Evolutionary conservation across 495 filamentous ascomycete species (phyloP), one percentile per base, ranked within the genome.

Genomic region (Hyaloscypha hepaticicola): DNA sequence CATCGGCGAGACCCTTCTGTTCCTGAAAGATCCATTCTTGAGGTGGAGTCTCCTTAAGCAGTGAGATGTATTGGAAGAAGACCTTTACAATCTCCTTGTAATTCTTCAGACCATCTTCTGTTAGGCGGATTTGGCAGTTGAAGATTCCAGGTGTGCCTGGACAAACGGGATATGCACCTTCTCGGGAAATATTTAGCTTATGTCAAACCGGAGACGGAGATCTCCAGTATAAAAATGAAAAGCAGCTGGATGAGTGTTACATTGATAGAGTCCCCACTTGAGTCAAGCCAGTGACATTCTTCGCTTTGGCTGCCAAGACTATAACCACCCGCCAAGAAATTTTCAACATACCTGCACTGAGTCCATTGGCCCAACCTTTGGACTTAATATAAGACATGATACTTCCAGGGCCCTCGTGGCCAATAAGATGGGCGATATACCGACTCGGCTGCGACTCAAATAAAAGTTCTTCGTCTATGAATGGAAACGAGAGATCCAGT

Each of bases 341-440:
- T 69, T 9, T 82, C 76, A 69, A 80, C 27, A 77, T 78, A 41
- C 94, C 95, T 59, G 94, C 91, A 64, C 86, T 88, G 12, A 99
- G 78, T 2, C 87, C 87, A 77, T 96, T 97, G 11, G 89, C 92
- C 96, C 93, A 98, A 50, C 96, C 95, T 75, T 96, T 97, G 25
- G 85, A 88, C 77, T 98, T 99, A 73, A 97, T 84, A 73, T 97
- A 93, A 1, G 95, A 88, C 74, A 99, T 85, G 68, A 99, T 93
- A 77, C 95, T 97, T 2, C 95, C 95, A 8, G 95, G 95, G 0
- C 95, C 95, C 75, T 99, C 95, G 66, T 99, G 96, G 16, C 95
- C 95, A 66, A 99, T 93, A 52, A 99, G 76, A 72, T 99, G 95
- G 71, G 89, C 90, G 67, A 97, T 84, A 72, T 98, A 99, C 38